Percentiles rank a stretch among this genome's conserved stretches.
Conservation (phyloP, 805 yeast genomes). For the Ogataea populi-albae region DNA sequence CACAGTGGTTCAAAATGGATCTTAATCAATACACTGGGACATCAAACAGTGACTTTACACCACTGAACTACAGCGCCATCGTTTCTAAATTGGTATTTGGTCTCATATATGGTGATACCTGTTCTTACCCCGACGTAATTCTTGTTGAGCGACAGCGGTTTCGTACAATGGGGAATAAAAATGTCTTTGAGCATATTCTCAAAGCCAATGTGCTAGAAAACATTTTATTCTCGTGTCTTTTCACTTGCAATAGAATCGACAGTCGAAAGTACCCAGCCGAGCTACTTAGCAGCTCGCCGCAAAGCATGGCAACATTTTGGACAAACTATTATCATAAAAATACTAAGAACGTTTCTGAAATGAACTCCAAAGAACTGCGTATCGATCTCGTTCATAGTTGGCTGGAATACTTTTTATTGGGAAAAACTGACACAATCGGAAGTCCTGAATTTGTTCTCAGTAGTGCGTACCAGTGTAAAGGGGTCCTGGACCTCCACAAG, state of each 20-base stretch:
- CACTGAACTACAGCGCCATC: slow-evolving; percentile 27
- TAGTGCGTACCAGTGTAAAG: neutral
- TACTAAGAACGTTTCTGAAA: neutral
- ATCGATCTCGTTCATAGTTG: slow-evolving; percentile 28
- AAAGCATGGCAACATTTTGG: slow-evolving; percentile 34
- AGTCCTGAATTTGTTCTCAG: slow-evolving; percentile 5
- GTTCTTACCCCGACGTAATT: slow-evolving; percentile 36
- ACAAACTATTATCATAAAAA: slow-evolving; percentile 5
- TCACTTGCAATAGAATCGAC: slow-evolving; percentile 11
- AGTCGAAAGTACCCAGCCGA: slow-evolving; percentile 9
- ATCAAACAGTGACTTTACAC: slow-evolving; percentile 23
- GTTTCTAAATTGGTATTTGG: slow-evolving; percentile 18
- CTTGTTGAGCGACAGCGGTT: slow-evolving; percentile 57
- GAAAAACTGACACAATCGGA: neutral
- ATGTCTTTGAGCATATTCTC: slow-evolving; percentile 49
- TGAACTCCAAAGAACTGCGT: slow-evolving; percentile 25
- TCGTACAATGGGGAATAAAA: slow-evolving; percentile 44
- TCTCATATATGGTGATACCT: slow-evolving; percentile 13
- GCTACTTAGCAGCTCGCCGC: slow-evolving; percentile 26
- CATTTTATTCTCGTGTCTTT: slow-evolving; percentile 35
- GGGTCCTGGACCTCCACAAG: neutral
- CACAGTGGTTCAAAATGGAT: slow-evolving; percentile 35
- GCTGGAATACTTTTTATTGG: slow-evolving; percentile 15
- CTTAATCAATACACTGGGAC: slow-evolving; percentile 22
- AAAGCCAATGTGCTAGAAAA: slow-evolving; percentile 54